Evolutionary conservation across 179 eudicot species (phyloP).

Genomic region (Nepenthes alata): DNA sequence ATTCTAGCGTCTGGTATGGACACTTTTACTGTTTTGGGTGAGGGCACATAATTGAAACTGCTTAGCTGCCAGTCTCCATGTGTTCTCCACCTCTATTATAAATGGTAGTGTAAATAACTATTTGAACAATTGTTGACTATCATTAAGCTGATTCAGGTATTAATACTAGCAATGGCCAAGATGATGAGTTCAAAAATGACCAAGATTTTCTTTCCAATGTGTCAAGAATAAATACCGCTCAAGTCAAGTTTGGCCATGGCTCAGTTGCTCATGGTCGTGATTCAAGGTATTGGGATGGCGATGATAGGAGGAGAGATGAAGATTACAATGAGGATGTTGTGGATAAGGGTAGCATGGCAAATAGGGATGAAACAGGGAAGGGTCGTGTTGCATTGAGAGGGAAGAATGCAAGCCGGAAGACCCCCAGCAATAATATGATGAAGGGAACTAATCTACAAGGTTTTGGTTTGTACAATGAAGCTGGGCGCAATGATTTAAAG

Average conservation of each 20-base stretch:
- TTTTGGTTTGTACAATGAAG: slow-evolving; percentile 74
- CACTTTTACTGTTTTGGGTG: too few relatives aligned
- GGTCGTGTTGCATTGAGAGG: slow-evolving; percentile 13
- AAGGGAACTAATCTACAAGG: slow-evolving; percentile 24
- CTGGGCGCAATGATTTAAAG: slow-evolving; percentile 76
- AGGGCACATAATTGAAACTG: too few relatives aligned
- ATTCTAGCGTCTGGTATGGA: too few relatives aligned
- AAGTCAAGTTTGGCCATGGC: slow-evolving; percentile 68
- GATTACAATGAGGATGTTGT: slow-evolving; percentile 66
- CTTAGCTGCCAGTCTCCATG: neutral
- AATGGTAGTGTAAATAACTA: neutral
- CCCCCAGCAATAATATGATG: slow-evolving; percentile 7
- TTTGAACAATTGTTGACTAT: slow-evolving; percentile 13
- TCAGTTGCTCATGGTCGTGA: slow-evolving; percentile 64
- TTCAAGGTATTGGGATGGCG: slow-evolving; percentile 93
- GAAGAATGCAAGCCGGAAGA: slow-evolving; percentile 24
- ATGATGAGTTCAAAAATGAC: slow-evolving; percentile 49
- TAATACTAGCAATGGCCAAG: slow-evolving; percentile 23
- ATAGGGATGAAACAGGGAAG: slow-evolving; percentile 28
- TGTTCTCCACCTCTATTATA: neutral
- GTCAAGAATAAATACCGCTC: slow-evolving; percentile 35
- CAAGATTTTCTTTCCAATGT: slow-evolving; percentile 73
- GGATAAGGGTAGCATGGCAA: slow-evolving; percentile 21
- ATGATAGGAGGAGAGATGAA: slow-evolving; percentile 93
- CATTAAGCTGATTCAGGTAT: slow-evolving; percentile 33